Evolutionary conservation across 202 grass and related monocot genomes (phyloP).

Genomic region (Panicum virgatum): DNA sequence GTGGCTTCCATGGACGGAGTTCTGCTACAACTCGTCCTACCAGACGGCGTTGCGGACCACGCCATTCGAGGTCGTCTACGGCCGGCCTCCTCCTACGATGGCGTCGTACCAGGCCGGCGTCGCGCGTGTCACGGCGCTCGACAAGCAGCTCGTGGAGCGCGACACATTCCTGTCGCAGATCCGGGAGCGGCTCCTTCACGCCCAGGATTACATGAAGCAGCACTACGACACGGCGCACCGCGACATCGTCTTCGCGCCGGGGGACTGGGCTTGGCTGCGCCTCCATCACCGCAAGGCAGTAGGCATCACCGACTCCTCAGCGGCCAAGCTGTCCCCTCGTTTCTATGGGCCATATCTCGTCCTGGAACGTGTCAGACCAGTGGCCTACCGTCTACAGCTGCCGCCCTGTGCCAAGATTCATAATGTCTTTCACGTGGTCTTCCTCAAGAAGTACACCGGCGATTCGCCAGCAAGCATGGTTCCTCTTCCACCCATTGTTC

Average conservation of each 20-base stretch:
- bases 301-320: background rate
- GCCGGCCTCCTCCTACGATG: background rate
- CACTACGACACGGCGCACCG: background rate
- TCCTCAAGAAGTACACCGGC: background rate
- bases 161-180: background rate
- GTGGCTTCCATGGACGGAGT: background rate
- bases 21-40: background rate
- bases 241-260: accelerated
- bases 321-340: accelerated
- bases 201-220: background rate
- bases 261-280: too few relatives aligned
- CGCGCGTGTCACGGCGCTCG: background rate
- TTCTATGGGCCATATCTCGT: background rate
- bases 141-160: background rate
- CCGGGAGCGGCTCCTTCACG: background rate
- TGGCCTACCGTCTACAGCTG: background rate
- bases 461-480: accelerated
- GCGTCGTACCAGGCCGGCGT: accelerated
- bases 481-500: background rate
- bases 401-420: background rate
- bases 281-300: background rate
- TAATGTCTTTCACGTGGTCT: background rate
- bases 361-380: background rate
- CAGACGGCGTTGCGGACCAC: background rate
- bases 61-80: background rate